Base-by-base conservation (phyloP, 306 rosid species). In the Castanea crenata region DNA sequence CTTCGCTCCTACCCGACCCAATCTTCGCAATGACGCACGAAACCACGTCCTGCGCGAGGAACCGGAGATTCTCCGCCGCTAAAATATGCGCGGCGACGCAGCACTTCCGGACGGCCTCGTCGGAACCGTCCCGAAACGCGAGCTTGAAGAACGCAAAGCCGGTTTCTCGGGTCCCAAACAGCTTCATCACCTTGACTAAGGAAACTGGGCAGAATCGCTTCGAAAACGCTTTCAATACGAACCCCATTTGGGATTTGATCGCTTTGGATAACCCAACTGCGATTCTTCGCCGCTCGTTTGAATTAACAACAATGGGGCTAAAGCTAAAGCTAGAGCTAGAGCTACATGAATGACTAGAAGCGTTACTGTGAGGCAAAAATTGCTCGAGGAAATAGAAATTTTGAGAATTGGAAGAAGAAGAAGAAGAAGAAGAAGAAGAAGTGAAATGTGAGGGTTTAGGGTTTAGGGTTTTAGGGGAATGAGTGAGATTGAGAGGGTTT, bases 71-170 rank as follows among this genome's bases (percentile, higher is more conserved):
- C 74, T 84, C 77, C 0, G 89, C 82, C 5, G 94, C 89, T 63
- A 92, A 82, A 71, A 88, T 41, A 76, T 86, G 92, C 0, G 96
- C 94, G 10, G 83, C 89, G 20, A 89, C 63, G 64, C 94, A 91
- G 19, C 83, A 86, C 55, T 77, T 74, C 75, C 68, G 75, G 38
- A 93, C 83, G 52, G 46, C 54, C 51, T 55, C 82, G 14, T 85
- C 87, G 21, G 80, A 87, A 23, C 79, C 87, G 62, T 88, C 86
- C 58, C 82, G 77, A 69, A 89, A 85, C 0, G 89, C 90, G 15
- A 89, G 34, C 46, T 91, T 91, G 69, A 93, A 93, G 87, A 93
- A 93, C 29, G 94, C 90, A 77, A 85, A 87, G 16, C 92, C 94
- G 25, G 88, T 78, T 70, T 85, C 87, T 32, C 90, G 80, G 25